Evolutionary conservation across 371 early-diverging fungal genomes (phyloP).

Genomic region (Syncephalis fuscata): DNA sequence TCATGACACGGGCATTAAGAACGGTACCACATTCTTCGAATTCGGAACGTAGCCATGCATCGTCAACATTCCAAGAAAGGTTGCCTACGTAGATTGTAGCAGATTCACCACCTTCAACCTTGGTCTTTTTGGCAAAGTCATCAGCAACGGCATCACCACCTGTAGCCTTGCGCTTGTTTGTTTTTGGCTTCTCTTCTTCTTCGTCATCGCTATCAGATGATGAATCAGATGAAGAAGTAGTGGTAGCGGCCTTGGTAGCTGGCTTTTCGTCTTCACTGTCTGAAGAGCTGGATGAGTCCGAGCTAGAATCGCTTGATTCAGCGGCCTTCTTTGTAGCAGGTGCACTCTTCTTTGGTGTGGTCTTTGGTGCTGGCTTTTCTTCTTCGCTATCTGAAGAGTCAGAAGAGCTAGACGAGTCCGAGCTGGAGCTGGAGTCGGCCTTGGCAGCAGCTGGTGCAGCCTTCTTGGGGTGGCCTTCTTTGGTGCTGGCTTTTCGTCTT

Average conservation of each 20-base stretch:
- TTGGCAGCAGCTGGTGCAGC: neutral
- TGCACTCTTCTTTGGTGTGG: too few relatives aligned
- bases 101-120: constrained; percentile 22
- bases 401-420: neutral
- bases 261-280: constrained; percentile 9
- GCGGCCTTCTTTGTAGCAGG: constrained; percentile 2
- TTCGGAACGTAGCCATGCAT: constrained; percentile 32
- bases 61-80: constrained; percentile 42
- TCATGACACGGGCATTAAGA: constrained; percentile 42
- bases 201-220: constrained; percentile 18
- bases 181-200: constrained; percentile 10
- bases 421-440: constrained; percentile 5
- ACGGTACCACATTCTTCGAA: constrained; percentile 48
- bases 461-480: too few relatives aligned
- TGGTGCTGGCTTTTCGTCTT: neutral
- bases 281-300: constrained; percentile 5
- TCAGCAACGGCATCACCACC: constrained; percentile 10
- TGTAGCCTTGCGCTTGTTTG: constrained; percentile 22
- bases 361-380: neutral
- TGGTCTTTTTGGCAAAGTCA: constrained; percentile 27
- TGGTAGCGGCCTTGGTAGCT: constrained; percentile 8
- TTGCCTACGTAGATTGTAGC: constrained; percentile 50
- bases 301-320: constrained; percentile 5
- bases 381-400: constrained; percentile 5
- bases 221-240: constrained; percentile 12